Percentiles rank a stretch among this genome's conserved stretches.
phyloP scores from a whole-genome alignment of 2,329 filamentous ascomycete genomes.

The Helicocarpus griseus region DNA sequence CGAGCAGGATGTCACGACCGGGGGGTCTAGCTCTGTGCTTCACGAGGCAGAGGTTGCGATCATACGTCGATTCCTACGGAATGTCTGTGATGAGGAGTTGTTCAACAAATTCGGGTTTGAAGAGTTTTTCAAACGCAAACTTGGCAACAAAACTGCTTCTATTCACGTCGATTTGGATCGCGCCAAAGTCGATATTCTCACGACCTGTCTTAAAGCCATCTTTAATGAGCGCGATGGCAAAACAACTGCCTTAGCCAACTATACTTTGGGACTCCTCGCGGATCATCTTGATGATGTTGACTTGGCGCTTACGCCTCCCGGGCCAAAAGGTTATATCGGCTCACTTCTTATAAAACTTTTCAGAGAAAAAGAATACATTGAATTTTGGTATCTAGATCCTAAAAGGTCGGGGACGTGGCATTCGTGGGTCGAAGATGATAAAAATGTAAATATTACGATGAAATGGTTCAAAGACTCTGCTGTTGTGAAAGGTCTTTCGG shows the following conservation, averaged over 20 bases:
- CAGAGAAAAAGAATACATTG: slow-evolving; percentile 13
- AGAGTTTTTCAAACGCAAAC: slow-evolving; percentile 18
- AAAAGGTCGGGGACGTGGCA: slow-evolving; percentile 10
- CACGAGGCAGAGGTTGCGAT: slow-evolving; percentile 17
- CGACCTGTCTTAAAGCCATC: slow-evolving; percentile 8
- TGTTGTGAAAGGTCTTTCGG: slow-evolving; percentile 16
- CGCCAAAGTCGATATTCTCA: slow-evolving; percentile 7
- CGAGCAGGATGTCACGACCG: slow-evolving; percentile 1
- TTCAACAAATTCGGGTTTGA: slow-evolving; percentile 21
- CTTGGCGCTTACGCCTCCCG: slow-evolving; percentile 14
- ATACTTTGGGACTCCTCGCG: slow-evolving; percentile 6
- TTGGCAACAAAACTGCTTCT: slow-evolving; percentile 12
- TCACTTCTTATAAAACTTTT: slow-evolving; percentile 17
- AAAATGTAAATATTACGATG: slow-evolving; percentile 8
- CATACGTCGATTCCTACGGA: slow-evolving; percentile 18
- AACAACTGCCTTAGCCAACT: slow-evolving; percentile 3
- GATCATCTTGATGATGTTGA: slow-evolving; percentile 13
- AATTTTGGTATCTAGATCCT: slow-evolving; percentile 16
- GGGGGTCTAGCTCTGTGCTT: slow-evolving; percentile 8
- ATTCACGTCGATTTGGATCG: slow-evolving; percentile 17
- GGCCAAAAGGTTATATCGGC: slow-evolving; percentile 15
- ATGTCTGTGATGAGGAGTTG: slow-evolving; percentile 17
- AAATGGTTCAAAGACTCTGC: slow-evolving; percentile 21
- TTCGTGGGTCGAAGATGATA: slow-evolving; percentile 15
- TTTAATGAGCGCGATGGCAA: slow-evolving; percentile 1